A percentile compares a stretch with the other conserved stretches of the same genome.
Conservation (phyloP, 768 basidiomycete genomes). For the Basidioascus undulatus region DNA sequence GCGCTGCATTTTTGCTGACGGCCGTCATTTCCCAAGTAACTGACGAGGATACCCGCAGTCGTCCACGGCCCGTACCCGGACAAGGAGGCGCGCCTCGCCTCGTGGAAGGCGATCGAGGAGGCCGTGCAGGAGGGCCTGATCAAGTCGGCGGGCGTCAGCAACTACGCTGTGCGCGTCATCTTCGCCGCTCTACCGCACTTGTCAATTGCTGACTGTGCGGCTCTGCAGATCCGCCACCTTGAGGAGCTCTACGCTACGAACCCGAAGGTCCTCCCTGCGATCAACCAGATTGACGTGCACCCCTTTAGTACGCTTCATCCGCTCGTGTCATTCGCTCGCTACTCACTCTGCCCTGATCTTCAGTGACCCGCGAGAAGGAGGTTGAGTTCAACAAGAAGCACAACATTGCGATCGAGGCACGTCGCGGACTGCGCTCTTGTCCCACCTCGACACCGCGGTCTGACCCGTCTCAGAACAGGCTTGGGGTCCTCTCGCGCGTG, state of each 20-base stretch:
- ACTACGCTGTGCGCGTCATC: neutral
- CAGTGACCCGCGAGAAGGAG: constrained; percentile 36
- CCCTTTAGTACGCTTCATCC: no score
- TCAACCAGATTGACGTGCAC: constrained; percentile 32
- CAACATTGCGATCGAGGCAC: constrained; percentile 37
- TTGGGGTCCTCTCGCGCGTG: constrained; percentile 48
- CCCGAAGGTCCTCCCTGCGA: constrained; percentile 24
- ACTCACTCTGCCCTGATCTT: no score
- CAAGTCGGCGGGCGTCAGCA: constrained; percentile 38
- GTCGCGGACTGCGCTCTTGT: constrained; percentile 5
- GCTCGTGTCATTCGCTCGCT: no score
- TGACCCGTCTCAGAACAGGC: constrained; percentile 24
- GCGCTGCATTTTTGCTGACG: no score
- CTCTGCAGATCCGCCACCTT: constrained; percentile 12
- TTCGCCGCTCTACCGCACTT: constrained; percentile 6
- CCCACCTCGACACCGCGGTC: neutral
- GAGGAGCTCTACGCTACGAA: constrained; percentile 9
- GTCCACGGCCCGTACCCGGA: constrained; percentile 47
- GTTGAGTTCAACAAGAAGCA: constrained; percentile 33
- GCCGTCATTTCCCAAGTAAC: no score
- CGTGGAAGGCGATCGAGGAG: constrained; percentile 42
- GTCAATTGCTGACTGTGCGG: neutral
- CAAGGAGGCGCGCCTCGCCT: constrained; percentile 28
- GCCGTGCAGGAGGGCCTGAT: constrained; percentile 35
- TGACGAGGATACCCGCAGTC: no score